These are phyloP conservation scores for Salix exigua DNA, from an alignment of 345 rosid genomes.

Conservation along the genomic window DNA sequence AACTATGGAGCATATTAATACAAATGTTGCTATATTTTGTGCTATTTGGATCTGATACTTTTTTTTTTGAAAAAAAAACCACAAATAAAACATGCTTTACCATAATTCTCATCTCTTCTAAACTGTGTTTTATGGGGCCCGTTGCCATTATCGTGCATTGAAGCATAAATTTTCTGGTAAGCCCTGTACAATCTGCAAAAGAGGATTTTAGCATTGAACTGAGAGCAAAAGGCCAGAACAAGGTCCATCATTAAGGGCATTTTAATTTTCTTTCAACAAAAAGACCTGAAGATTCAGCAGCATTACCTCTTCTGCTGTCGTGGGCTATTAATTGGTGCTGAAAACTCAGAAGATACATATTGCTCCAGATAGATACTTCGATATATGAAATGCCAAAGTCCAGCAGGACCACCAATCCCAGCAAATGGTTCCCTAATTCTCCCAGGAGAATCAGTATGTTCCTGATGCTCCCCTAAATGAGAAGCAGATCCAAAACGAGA, in stretches of 20 bases:
- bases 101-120: constrained; percentile 86
- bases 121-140: constrained; percentile 97
- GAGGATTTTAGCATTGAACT: constrained; percentile 11
- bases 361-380: constrained; percentile 95
- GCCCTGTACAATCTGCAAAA: constrained; percentile 85
- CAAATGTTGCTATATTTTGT: neutral
- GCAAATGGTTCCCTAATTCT: constrained; percentile 44
- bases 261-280: neutral
- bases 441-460: constrained; percentile 45
- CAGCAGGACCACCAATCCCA: constrained; percentile 90
- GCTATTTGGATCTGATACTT: neutral
- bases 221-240: constrained; percentile 2
- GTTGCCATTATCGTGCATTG: constrained; percentile 81
- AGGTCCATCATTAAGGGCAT: neutral
- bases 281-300: neutral
- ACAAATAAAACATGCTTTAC: constrained; percentile 29
- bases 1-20: neutral
- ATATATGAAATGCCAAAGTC: constrained; percentile 97
- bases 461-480: constrained; percentile 42
- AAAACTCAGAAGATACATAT: constrained; percentile 83
- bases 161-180: constrained; percentile 76
- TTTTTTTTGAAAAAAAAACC: neutral
- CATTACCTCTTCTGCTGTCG: constrained; percentile 81
- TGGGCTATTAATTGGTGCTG: constrained; percentile 68
- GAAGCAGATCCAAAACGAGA: constrained; percentile 48